Evolutionary conservation across 2,329 filamentous ascomycete species (phyloP).

Genomic region (Penicillium brevicompactum): DNA sequence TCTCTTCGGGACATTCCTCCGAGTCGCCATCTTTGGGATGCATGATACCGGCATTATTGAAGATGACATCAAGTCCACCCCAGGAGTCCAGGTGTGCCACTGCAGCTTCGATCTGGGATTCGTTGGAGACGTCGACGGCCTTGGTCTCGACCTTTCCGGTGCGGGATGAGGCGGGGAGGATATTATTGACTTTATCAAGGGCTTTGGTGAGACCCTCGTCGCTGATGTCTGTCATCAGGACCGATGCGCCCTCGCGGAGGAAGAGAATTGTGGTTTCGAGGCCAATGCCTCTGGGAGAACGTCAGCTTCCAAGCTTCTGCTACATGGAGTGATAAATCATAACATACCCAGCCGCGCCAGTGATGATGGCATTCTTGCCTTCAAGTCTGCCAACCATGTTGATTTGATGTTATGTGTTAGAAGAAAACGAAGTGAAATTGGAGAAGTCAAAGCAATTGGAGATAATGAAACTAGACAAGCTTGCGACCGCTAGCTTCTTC

Average conservation of each 20-base stretch:
- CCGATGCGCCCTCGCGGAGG: slow-evolving; percentile 78
- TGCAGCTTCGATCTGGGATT: slow-evolving; percentile 71
- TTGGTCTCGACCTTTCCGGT: slow-evolving; percentile 22
- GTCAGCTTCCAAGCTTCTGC: neutral
- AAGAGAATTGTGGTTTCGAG: slow-evolving; percentile 90
- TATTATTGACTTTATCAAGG: slow-evolving; percentile 69
- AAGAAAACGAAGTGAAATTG: neutral
- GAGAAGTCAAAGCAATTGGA: neutral
- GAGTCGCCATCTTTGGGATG: slow-evolving; percentile 78
- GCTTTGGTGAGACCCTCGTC: slow-evolving; percentile 74
- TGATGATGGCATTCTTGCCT: neutral
- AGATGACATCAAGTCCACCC: slow-evolving; percentile 86
- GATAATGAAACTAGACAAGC: neutral
- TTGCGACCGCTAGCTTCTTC: neutral
- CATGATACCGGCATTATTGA: slow-evolving; percentile 98
- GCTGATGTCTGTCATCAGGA: slow-evolving; percentile 84
- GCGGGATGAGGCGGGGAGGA: slow-evolving; percentile 55
- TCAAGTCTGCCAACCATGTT: neutral
- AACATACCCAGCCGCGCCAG: slow-evolving; percentile 69
- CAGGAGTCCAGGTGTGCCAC: slow-evolving; percentile 75
- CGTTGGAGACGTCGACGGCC: slow-evolving; percentile 74
- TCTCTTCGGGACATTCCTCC: slow-evolving; percentile 78
- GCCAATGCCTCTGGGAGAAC: slow-evolving; percentile 73
- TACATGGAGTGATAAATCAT: too few relatives aligned
- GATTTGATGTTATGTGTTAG: neutral